Conservation (phyloP, 371 early-diverging fungal species). For the Sporodiniella umbellata region DNA sequence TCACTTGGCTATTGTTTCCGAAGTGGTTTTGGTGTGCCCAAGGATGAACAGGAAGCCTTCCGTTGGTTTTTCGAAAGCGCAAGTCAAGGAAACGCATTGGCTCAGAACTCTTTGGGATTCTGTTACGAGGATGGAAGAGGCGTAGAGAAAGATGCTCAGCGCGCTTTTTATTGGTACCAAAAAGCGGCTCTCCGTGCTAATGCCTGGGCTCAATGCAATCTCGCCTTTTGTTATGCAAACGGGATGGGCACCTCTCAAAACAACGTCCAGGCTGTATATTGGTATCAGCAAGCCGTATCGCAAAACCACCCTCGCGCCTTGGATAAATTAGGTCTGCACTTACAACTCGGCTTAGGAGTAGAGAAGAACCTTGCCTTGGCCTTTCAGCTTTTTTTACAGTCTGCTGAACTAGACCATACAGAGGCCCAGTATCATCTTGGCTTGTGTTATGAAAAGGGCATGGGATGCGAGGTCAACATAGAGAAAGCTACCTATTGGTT, state of each 20-base stretch:
- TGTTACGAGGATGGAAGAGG: conserved; percentile 79
- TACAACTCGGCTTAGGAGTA: conserved; percentile 75
- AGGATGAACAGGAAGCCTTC: conserved; percentile 61
- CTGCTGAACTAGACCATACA: conserved; percentile 64
- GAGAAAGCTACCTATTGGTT: conserved; percentile 66
- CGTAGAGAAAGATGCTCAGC: conserved; percentile 55
- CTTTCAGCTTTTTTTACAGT: conserved; percentile 53
- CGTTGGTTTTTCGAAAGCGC: conserved; percentile 67
- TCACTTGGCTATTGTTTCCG: conserved; percentile 82
- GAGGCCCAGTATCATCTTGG: conserved; percentile 64
- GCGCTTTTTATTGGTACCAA: conserved; percentile 82
- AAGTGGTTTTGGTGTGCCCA: conserved; percentile 70
- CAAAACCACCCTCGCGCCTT: conserved; percentile 71
- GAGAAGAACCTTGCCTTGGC: conserved; percentile 55
- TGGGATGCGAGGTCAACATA: conserved; percentile 56
- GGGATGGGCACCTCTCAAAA: conserved; percentile 71
- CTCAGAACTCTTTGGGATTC: conserved; percentile 83
- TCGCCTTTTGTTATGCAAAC: conserved; percentile 85
- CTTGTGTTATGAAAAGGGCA: conserved; percentile 64
- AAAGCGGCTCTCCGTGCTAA: conserved; percentile 78
- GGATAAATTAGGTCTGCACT: conserved; percentile 81
- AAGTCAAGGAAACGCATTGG: conserved; percentile 70
- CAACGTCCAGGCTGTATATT: conserved; percentile 62
- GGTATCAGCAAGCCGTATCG: conserved; percentile 68
- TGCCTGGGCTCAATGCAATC: conserved; percentile 84